Base-by-base conservation (phyloP, 1,284 basidiomycete species). In the Ceratobasidium sp. region DNA sequence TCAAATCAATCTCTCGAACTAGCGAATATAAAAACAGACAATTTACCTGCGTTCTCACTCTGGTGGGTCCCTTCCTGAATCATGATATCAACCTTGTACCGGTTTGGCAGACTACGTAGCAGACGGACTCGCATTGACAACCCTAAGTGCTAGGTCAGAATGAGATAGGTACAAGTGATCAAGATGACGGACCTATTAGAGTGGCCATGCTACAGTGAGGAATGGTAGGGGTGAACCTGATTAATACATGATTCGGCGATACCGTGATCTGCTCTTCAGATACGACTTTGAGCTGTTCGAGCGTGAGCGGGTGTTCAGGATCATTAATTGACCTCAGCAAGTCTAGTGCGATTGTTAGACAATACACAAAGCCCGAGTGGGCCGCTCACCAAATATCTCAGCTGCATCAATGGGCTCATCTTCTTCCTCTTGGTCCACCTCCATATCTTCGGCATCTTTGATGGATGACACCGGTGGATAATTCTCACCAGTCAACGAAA, bases 201-300 rank as follows among this genome's bases (percentile, higher is more conserved):
- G 97, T 99, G 3, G 96, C 97, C 95, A 98, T 97, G 66, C 95
- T 96, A 83, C 97, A 99, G 83, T 99, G 97, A 4, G 98, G 98
- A 40, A 98, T 97, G 0, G 97, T 99, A 1, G 98, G 98, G 6
- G 97, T 99, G 82, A 98, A 96, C 83, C 96, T 95, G 78, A 98
- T 92, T 42, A 91, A 87, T 46, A 99, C 89, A 59, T 91, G 90
- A 82, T 96, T 94, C 33, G 90, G 84, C 5, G 87, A 87, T 54
- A 99, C 89, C 48, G 88, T 88, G 79, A 99, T 93, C 83, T 99
- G 97, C 15, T 94, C 91, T 3, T 92, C 91, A 61, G 96, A 97
- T 52, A 99, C 97, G 40, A 99, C 97, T 23, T 95, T 93, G 15
- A 99, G 92, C 83, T 99, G 95, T 84, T 99, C 98, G 46, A 99